Evolutionary conservation across 441 rosid species (phyloP).

Genomic region (Populus hybrid): DNA sequence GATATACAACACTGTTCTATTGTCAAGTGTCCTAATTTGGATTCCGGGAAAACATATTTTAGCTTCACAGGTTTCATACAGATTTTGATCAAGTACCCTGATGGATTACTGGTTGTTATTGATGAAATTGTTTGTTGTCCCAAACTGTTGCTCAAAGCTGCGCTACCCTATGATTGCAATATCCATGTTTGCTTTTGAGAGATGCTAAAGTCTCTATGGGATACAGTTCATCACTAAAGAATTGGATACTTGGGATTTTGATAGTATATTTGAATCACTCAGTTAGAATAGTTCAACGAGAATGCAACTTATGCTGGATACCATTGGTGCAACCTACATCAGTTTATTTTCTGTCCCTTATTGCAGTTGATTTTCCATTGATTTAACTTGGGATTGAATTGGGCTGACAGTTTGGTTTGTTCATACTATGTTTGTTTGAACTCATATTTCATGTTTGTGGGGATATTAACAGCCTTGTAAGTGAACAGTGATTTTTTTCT

Average conservation of each 20-base stretch:
- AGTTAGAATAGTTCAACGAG: not conserved
- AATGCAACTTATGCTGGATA: not conserved
- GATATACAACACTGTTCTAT: not conserved
- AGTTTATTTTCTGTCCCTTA: not conserved
- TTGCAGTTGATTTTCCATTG: not conserved
- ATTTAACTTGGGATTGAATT: not conserved
- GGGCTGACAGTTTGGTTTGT: not conserved
- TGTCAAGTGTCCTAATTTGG: not conserved
- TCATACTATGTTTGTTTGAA: not conserved
- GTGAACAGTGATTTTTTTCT: not conserved
- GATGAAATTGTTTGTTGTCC: not conserved
- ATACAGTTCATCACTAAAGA: not conserved
- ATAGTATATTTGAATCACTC: not conserved
- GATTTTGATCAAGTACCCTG: not conserved
- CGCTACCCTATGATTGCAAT: not conserved
- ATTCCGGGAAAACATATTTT: not conserved
- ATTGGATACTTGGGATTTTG: conserved; percentile 1
- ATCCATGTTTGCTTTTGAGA: not conserved
- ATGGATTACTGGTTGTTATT: not conserved
- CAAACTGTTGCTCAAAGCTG: not conserved
- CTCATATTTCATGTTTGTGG: not conserved
- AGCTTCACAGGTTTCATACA: not conserved
- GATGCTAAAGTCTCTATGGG: not conserved
- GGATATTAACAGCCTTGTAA: not conserved
- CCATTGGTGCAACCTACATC: not conserved